Evolutionary conservation across 495 filamentous ascomycete genomes (phyloP), one percentile per base, ranked within the genome.

Genomic region (Penicillium herquei): DNA sequence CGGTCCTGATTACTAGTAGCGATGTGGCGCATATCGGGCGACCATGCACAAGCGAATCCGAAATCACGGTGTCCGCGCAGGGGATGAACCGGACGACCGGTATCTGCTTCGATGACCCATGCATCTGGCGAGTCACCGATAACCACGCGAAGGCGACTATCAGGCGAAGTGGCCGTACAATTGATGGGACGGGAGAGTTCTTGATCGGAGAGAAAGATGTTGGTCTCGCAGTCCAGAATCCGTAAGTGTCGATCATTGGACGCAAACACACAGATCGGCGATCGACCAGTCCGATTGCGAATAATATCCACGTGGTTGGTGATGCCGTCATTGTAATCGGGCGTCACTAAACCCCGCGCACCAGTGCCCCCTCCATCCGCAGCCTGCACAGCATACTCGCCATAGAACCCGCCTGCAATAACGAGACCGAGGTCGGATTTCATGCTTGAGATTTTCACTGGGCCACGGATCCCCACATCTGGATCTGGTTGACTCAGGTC

Each of bases 1-100:
- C 82, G 87, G 76, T 98, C 93, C 68, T 98, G 92, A 57, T 91
- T 93, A 45, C 88, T 91, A 4, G 93, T 96, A 10, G 93, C 93
- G 51, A 96, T 84, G 45, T 89, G 89, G 67, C 85, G 85, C 52
- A 92, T 92, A 70, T 96, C 89, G 17, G 89, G 87, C 6, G 91
- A 86, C 93, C 93, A 98, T 59, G 87, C 92, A 61, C 89, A 93
- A 3, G 92, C 90, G 57, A 97, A 97, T 45, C 87, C 91, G 60
- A 80, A 92, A 67, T 96, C 92, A 18, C 76, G 79, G 64, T 97
- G 93, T 4, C 86, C 86, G 4, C 72, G 69, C 3, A 96, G 79
- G 1, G 73, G 74, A 43, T 81, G 75, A 10, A 87, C 71, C 0
- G 70, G 70, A 47, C 74, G 67, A 7, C 87, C 87, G 2, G 75